These are phyloP conservation scores for Epichloe typhina DNA, from an alignment of 2,329 filamentous ascomycete genomes.

Conservation along the genomic window DNA sequence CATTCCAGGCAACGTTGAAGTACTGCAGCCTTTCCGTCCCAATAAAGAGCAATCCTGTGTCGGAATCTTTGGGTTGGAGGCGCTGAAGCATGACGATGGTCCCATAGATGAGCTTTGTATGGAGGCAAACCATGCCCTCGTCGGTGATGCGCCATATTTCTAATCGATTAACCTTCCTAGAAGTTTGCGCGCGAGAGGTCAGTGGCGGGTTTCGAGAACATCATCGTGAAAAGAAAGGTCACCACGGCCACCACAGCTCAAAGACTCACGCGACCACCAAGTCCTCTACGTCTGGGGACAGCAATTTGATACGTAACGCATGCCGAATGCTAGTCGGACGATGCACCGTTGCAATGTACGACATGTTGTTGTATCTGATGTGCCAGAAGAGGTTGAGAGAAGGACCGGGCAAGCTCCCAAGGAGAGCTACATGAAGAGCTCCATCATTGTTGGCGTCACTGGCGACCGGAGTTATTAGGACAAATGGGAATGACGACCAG, in stretches of 20 bases:
- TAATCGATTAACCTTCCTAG: slow-evolving; percentile 69
- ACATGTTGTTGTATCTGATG: slow-evolving; percentile 43
- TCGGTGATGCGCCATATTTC: slow-evolving; percentile 65
- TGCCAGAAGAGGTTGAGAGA: not conserved
- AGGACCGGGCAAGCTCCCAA: slow-evolving; percentile 8
- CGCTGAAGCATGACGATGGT: slow-evolving; percentile 75
- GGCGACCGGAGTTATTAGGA: slow-evolving; percentile 2
- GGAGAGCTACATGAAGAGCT: slow-evolving; percentile 16
- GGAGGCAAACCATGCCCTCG: slow-evolving; percentile 51
- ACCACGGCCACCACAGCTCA: not conserved
- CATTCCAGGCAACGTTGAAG: slow-evolving; percentile 79
- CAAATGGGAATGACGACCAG: not conserved
- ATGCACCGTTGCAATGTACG: slow-evolving; percentile 90
- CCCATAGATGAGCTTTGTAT: slow-evolving; percentile 66
- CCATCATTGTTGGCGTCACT: slow-evolving; percentile 8
- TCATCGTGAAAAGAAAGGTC: not conserved
- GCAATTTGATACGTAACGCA: slow-evolving; percentile 68
- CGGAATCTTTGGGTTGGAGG: slow-evolving; percentile 59
- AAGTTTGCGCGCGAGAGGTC: slow-evolving; percentile 4
- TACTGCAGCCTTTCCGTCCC: slow-evolving; percentile 85
- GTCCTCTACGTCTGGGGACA: slow-evolving; percentile 62
- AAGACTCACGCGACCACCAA: slow-evolving; percentile 69
- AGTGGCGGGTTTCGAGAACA: not conserved
- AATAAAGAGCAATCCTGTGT: slow-evolving; percentile 78
- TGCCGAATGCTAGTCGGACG: slow-evolving; percentile 81